Percentiles rank a stretch among this genome's conserved stretches.
Evolutionary conservation across 1,284 basidiomycete species (phyloP).

Genomic region (Cutaneotrichosporon sp.): DNA sequence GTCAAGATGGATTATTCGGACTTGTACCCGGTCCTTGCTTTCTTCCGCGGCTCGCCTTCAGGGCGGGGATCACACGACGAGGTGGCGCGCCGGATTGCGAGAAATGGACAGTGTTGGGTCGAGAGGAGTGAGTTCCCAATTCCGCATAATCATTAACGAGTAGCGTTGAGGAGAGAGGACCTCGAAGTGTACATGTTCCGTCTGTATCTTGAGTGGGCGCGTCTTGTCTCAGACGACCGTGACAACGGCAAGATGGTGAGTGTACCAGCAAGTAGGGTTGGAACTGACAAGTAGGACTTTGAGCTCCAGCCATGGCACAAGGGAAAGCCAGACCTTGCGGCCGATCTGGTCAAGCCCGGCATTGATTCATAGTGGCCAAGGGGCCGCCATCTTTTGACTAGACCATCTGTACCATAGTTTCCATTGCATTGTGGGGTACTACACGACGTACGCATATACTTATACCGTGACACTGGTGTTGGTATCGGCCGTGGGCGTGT

Average conservation of each 20-base stretch:
- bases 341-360: slow-evolving; percentile 16
- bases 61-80: slow-evolving; percentile 53
- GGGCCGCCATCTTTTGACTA: neutral
- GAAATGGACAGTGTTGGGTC: slow-evolving; percentile 55
- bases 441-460: neutral
- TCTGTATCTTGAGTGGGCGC: slow-evolving; percentile 60
- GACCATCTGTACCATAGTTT: slow-evolving; percentile 3
- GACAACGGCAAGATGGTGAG: slow-evolving; percentile 55
- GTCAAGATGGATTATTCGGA: slow-evolving; percentile 55
- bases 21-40: slow-evolving; percentile 53
- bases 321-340: slow-evolving; percentile 12
- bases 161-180: slow-evolving; percentile 51
- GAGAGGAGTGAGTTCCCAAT: slow-evolving; percentile 44
- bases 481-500: too few relatives aligned
- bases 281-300: slow-evolving; percentile 27
- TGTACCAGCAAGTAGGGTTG: neutral
- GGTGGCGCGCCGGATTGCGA: slow-evolving; percentile 53
- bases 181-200: slow-evolving; percentile 54
- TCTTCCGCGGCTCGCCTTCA: slow-evolving; percentile 52
- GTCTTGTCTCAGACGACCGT: slow-evolving; percentile 57
- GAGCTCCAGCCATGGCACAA: slow-evolving; percentile 26
- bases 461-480: too few relatives aligned
- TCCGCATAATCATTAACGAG: slow-evolving; percentile 5
- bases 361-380: slow-evolving; percentile 10
- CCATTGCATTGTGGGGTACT: slow-evolving; percentile 4